Evolutionary conservation across 108 stramenopile species (phyloP), one percentile per base, ranked within the genome.

Genomic region (Pinguiococcus pyrenoidosus): DNA sequence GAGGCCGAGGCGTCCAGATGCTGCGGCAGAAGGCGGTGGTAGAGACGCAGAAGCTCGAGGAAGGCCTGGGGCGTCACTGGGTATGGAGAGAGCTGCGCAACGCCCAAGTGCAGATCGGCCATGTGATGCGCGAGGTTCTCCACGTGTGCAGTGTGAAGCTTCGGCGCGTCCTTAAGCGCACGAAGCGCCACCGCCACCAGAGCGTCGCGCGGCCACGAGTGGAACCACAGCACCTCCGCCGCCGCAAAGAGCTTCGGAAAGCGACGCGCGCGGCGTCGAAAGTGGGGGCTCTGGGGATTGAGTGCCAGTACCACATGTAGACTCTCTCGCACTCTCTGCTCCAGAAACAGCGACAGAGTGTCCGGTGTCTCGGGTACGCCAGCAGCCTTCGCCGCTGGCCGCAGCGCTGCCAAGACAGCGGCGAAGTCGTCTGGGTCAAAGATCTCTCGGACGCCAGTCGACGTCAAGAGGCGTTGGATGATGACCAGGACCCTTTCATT

Each of bases 81-180:
- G 20, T 49, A 21, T 10, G 32, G 32, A 18, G 59, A 56, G 23
- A 38, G 65, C 32, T 46, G 53, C 13, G 45, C 39, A 22, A 77
- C 76, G 14, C 40, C 29, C 18, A 38, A 8, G 54, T 75, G 72
- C 9, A 75, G 74, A 13, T 73, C 73, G 7, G 76, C 73, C 51
- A 77, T 68, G 46, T 75, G 73, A 29, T 75, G 59, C 12, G 58
- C 68, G 9, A 77, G 63, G 52, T 70, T 75, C 23, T 73, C 74
- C 37, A 39, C 17, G 21, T 30, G 1, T n/a, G n/a, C n/a, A n/a
- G n/a, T n/a, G n/a, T n/a, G n/a, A n/a, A n/a, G n/a, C 32, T 32
- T 32, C 8, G 32, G 9, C 9, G 32, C 32, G 8, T 32, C 9
- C 32, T 8, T 9, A 32, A 42, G 23, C 8, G 10, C 23, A 9